Conservation (phyloP, 2,329 filamentous ascomycete species). For the Seiridium unicorne region DNA sequence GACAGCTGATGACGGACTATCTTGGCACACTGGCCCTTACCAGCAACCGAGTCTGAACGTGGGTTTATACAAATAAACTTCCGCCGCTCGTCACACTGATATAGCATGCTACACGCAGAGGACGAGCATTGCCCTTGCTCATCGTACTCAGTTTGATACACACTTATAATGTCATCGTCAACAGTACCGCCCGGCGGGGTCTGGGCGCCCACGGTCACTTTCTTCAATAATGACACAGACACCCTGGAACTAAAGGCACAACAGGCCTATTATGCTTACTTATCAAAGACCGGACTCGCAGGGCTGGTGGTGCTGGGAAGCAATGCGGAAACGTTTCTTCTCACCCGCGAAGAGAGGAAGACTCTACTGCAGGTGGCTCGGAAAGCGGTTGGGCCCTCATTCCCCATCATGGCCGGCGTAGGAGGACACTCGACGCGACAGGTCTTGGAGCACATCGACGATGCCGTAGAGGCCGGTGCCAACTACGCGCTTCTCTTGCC, state of each 20-base stretch:
- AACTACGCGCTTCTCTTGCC: constrained; percentile 68
- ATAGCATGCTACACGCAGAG: no score
- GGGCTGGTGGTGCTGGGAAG: constrained; percentile 31
- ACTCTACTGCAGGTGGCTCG: constrained; percentile 55
- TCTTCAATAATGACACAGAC: constrained; percentile 48
- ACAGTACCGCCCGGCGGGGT: constrained; percentile 33
- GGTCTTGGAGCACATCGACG: constrained; percentile 55
- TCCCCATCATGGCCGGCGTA: constrained; percentile 61
- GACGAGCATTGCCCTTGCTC: no score
- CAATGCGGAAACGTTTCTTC: constrained; percentile 39
- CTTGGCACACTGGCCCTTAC: no score
- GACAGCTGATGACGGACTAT: no score
- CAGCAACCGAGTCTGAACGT: no score
- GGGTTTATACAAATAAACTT: no score
- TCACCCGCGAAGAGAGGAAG: constrained; percentile 54
- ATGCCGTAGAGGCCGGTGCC: constrained; percentile 61
- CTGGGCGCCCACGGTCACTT: constrained; percentile 52
- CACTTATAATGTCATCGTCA: constrained; percentile 7
- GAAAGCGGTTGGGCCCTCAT: constrained; percentile 45
- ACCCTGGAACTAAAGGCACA: constrained; percentile 42
- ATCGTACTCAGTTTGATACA: no score
- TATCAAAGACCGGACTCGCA: constrained; percentile 34
- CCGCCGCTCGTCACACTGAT: no score
- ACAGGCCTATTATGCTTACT: constrained; percentile 47
- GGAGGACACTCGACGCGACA: constrained; percentile 64